phyloP scores from a whole-genome alignment of 805 yeast genomes.

The Tanozyma kutaoensis region DNA sequence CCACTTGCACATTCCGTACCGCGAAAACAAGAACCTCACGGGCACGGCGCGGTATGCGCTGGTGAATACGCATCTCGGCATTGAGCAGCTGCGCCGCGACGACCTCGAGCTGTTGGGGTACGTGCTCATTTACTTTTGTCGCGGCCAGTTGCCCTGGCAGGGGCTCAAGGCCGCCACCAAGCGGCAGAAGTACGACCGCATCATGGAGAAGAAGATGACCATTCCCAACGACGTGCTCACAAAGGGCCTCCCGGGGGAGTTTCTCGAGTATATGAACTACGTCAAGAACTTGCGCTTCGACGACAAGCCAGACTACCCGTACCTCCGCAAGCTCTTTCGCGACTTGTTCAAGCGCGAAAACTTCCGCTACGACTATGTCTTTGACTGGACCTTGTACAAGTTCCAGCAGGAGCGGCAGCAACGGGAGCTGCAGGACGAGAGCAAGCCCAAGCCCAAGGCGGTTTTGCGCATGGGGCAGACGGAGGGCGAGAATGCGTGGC shows the following conservation, averaged over 20 bases:
- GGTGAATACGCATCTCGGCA: slow-evolving; percentile 10
- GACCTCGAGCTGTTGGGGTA: slow-evolving; percentile 11
- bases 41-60: slow-evolving; percentile 11
- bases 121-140: slow-evolving; percentile 9
- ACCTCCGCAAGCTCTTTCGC: slow-evolving; percentile 77
- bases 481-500: too few species aligned
- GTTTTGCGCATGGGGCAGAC: too few species aligned
- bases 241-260: slow-evolving; percentile 78
- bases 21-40: slow-evolving; percentile 10
- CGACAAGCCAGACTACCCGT: slow-evolving; percentile 91
- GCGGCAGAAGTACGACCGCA: slow-evolving; percentile 10
- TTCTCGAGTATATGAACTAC: slow-evolving; percentile 76
- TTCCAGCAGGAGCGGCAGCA: slow-evolving; percentile 51
- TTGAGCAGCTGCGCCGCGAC: slow-evolving; percentile 9
- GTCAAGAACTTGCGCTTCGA: slow-evolving; percentile 86
- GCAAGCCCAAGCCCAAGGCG: too few species aligned
- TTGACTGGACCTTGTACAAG: slow-evolving; percentile 92
- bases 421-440: too few species aligned
- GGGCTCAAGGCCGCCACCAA: slow-evolving; percentile 11
- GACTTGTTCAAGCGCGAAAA: slow-evolving; percentile 81
- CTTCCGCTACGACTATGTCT: slow-evolving; percentile 84
- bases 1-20: slow-evolving; percentile 74
- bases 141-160: slow-evolving; percentile 11
- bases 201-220: slow-evolving; percentile 12
- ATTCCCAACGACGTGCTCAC: slow-evolving; percentile 9